Conservation (phyloP, 129 eudicot genomes). For the Artemisia argyi region DNA sequence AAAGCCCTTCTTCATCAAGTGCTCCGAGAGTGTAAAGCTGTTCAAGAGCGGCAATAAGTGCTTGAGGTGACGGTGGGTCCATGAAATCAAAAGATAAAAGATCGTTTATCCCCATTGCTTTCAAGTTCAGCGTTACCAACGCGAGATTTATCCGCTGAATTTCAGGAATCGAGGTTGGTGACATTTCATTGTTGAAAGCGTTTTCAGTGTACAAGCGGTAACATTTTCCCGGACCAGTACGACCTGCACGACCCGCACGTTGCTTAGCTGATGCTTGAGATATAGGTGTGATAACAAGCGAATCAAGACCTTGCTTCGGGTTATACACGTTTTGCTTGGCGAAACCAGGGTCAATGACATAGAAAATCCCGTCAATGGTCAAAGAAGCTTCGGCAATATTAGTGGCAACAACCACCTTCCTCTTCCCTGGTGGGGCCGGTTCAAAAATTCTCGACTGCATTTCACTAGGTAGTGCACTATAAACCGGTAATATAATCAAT, state of each 20-base stretch:
- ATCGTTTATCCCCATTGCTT: constrained; percentile 93
- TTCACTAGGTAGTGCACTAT: constrained; percentile 94
- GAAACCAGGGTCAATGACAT: constrained; percentile 49
- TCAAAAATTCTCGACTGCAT: constrained; percentile 91
- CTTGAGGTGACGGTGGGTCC: constrained; percentile 89
- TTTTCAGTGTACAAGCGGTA: constrained; percentile 60
- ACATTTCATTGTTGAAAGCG: constrained; percentile 84
- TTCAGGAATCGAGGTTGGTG: constrained; percentile 81
- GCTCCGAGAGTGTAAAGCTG: constrained; percentile 87
- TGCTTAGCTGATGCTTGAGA: constrained; percentile 45
- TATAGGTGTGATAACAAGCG: constrained; percentile 34
- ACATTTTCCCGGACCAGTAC: constrained; percentile 56
- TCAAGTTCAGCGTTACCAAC: constrained; percentile 52
- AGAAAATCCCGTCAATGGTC: constrained; percentile 49
- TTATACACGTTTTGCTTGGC: constrained; percentile 33
- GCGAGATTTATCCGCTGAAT: constrained; percentile 64
- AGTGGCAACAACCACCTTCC: constrained; percentile 61
- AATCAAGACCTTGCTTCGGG: constrained; percentile 43
- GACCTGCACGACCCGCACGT: constrained; percentile 52
- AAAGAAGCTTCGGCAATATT: constrained; percentile 53
- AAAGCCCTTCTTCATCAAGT: constrained; percentile 80
- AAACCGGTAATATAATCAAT: constrained; percentile 76
- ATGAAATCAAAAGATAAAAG: constrained; percentile 75
- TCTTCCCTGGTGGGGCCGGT: constrained; percentile 90
- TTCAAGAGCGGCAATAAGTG: constrained; percentile 82